Evolutionary conservation across 441 rosid genomes (phyloP), one percentile per base, ranked within the genome.

Genomic region (Euphorbia corollata): DNA sequence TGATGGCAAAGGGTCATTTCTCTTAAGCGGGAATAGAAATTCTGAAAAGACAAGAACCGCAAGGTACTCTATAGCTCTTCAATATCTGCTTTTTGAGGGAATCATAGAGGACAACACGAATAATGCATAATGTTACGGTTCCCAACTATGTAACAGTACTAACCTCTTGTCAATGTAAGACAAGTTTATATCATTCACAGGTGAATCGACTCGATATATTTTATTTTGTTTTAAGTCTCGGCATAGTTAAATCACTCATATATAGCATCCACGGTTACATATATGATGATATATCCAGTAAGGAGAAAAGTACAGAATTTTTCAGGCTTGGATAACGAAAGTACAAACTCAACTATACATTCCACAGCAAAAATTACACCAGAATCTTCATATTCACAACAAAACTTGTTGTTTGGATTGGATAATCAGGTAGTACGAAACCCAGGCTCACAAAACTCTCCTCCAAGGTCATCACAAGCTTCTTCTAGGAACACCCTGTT

Each of bases 1-100:
- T 80, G 91, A 82, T 81, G 93, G 90, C 39, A 69, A 63, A 0
- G 89, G 95, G 63, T 87, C 87, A 1, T 93, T 83, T 83, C 75
- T 81, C 36, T 71, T 93, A 72, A 85, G 61, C 76, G 73, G 73
- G 68, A 73, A 73, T 57, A 70, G 62, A 11, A 30, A 27, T 41
- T 18, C 67, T 5, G 51, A 63, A 60, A 75, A 43, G 63, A 60
- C 27, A 61, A 81, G 57, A 65, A 75, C 64, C 51, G 91, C 91
- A 18, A 86, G 80, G 77, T 86, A 83, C 71, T 79, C 94, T 15
- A 73, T 76, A 56, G 78, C 80, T 30, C 84, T 78, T 65, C 82
- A 84, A 68, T 77, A 75, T 78, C 72, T 80, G 58, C 8, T 73
- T 19, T 71, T 83, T 69, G 86, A 88, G 63, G 83, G 76, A 65